Percentiles rank a stretch among this genome's conserved stretches.
Evolutionary conservation across 371 early-diverging fungal species (phyloP).

Genomic region (Smittium culicis): DNA sequence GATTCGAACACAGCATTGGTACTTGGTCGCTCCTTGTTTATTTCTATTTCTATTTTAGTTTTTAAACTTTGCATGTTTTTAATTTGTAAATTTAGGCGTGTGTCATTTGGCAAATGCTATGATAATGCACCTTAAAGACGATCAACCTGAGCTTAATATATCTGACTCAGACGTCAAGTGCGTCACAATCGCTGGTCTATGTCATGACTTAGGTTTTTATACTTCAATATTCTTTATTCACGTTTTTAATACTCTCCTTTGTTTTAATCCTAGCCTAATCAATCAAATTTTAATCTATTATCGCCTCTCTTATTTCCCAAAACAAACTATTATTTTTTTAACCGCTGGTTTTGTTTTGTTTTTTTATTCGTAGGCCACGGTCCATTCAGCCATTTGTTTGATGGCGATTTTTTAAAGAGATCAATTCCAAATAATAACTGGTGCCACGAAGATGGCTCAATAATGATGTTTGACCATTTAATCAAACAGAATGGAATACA

Average conservation of each 20-base stretch:
- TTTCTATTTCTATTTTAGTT: no score
- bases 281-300: no score
- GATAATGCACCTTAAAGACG: constrained; percentile 46
- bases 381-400: constrained; percentile 90
- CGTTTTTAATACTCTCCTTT: not conserved
- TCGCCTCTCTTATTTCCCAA: no score
- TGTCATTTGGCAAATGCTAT: constrained; percentile 66
- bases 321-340: no score
- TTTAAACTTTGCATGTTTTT: no score
- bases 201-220: constrained; percentile 75
- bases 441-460: constrained; percentile 81
- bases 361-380: constrained; percentile 66
- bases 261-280: no score
- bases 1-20: constrained; percentile 82
- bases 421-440: constrained; percentile 50
- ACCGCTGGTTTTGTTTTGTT: no score
- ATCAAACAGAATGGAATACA: constrained; percentile 70
- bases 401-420: constrained; percentile 63
- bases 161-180: constrained; percentile 62
- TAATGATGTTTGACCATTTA: constrained; percentile 76
- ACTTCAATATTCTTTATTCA: not conserved
- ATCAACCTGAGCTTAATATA: constrained; percentile 73
- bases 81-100: no score
- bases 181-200: constrained; percentile 81
- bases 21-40: constrained; percentile 11